These are phyloP conservation scores for Blumeria hordei DNA, from an alignment of 2,329 filamentous ascomycete species.

Conservation along the genomic window DNA sequence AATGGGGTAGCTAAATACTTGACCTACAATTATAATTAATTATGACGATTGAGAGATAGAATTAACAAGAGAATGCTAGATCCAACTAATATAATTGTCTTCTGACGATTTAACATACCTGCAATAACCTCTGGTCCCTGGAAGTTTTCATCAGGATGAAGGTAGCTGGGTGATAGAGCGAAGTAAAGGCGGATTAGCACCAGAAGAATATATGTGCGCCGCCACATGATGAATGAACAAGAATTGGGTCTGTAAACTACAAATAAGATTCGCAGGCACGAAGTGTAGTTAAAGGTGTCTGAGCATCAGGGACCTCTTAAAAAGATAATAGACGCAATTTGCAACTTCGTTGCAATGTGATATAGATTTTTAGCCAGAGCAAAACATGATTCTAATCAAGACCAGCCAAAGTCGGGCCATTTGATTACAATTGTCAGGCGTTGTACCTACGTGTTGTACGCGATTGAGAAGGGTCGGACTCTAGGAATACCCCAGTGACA, in stretches of 20 bases:
- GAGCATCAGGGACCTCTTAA: not conserved
- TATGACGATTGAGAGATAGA: not conserved
- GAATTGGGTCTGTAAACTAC: slow-evolving; percentile 7
- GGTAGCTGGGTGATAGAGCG: slow-evolving; percentile 79
- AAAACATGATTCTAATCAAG: too few relatives aligned
- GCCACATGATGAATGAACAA: slow-evolving; percentile 44
- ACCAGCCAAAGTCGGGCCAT: too few relatives aligned
- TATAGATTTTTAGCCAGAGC: too few relatives aligned
- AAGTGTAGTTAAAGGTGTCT: slow-evolving; percentile 4
- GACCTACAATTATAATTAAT: slow-evolving; percentile 28
- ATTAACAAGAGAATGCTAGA: not conserved
- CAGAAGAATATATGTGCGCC: slow-evolving; percentile 66
- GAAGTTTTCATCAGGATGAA: slow-evolving; percentile 97
- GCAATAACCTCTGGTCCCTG: slow-evolving; percentile 94
- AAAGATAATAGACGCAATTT: not conserved
- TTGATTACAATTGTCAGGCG: too few relatives aligned
- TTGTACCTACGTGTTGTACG: too few relatives aligned
- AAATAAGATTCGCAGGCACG: slow-evolving; percentile 8
- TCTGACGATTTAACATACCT: slow-evolving; percentile 32
- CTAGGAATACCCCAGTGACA: too few relatives aligned
- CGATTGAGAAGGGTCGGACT: too few relatives aligned
- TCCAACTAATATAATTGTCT: not conserved
- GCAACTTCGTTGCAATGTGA: too few relatives aligned
- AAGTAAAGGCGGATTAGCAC: slow-evolving; percentile 80
- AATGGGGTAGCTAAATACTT: slow-evolving; percentile 80